Percentiles rank a stretch among this genome's conserved stretches.
These are phyloP conservation scores for Noccaea caerulescens DNA, from an alignment of 345 rosid species.

Conservation along the genomic window DNA sequence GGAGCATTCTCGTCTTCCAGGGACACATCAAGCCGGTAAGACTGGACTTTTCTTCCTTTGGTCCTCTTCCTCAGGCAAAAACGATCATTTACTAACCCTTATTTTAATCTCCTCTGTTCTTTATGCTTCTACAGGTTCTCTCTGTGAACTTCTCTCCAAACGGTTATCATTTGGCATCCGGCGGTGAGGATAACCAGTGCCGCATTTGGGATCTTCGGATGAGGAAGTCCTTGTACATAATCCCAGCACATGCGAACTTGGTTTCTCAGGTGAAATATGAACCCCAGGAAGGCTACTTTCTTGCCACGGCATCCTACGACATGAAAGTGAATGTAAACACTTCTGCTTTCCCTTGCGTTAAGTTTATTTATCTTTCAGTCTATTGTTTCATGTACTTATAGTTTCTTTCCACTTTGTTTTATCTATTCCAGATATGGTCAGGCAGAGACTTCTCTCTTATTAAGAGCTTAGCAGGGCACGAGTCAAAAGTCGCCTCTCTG, in stretches of 20 bases:
- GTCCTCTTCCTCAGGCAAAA: constrained; percentile 2
- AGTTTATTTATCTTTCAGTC: background rate
- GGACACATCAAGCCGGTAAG: constrained; percentile 95
- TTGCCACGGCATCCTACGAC: constrained; percentile 95
- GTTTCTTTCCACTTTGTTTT: constrained; percentile 25
- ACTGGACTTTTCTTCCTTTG: constrained; percentile 10
- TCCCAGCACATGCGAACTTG: constrained; percentile 96
- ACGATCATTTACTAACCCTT: background rate
- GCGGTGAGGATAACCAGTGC: constrained; percentile 95
- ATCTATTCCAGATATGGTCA: constrained; percentile 78
- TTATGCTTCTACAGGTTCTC: constrained; percentile 62
- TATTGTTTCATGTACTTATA: constrained; percentile 29
- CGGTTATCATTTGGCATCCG: constrained; percentile 95
- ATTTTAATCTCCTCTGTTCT: constrained; percentile 12
- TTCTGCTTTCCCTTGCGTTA: constrained; percentile 25
- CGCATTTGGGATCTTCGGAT: constrained; percentile 96
- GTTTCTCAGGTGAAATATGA: constrained; percentile 91
- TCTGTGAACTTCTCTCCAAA: constrained; percentile 90
- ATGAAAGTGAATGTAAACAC: constrained; percentile 76
- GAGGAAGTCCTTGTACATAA: constrained; percentile 73
- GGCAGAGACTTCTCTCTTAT: constrained; percentile 88
- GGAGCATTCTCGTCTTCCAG: constrained; percentile 81
- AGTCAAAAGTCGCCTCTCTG: constrained; percentile 75
- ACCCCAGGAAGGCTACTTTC: constrained; percentile 93
- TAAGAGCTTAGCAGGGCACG: constrained; percentile 76